A percentile compares a stretch with the other conserved stretches of the same genome.
Conservation (phyloP, 2,329 filamentous ascomycete species). For the Rhynchosporium secalis region DNA sequence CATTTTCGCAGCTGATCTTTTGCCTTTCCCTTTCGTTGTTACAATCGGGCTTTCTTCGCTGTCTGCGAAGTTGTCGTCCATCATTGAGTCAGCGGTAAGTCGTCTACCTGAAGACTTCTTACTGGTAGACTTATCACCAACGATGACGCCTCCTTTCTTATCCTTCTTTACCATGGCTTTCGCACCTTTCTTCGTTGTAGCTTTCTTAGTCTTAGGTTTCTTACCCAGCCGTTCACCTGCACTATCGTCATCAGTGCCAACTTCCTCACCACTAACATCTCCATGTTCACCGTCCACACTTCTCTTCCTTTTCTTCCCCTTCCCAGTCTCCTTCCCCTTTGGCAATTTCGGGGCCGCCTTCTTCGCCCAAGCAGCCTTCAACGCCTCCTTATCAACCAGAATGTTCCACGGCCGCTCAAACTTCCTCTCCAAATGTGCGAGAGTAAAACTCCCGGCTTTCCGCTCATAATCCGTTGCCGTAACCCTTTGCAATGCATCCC, state of each 20-base stretch:
- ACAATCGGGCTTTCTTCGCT: not conserved
- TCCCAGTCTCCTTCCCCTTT: not conserved
- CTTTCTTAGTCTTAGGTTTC: conserved; percentile 88
- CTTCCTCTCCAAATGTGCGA: not conserved
- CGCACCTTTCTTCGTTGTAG: conserved; percentile 87
- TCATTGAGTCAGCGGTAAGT: not conserved
- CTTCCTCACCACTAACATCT: not conserved
- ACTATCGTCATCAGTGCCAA: not conserved
- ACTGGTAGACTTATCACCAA: not conserved
- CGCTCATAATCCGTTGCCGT: conserved; percentile 7
- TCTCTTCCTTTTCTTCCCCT: not conserved
- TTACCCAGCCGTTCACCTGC: conserved; percentile 54
- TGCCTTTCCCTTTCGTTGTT: not conserved
- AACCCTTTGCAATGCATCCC: not conserved
- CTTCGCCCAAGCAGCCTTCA: conserved; percentile 3
- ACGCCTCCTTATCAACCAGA: not conserved
- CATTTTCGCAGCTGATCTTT: not conserved
- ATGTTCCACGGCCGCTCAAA: not conserved
- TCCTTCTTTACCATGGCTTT: conserved; percentile 75
- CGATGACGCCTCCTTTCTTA: not conserved
- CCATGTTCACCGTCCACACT: not conserved
- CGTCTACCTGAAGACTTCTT: not conserved
- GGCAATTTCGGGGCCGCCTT: not conserved
- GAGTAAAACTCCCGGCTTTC: conserved; percentile 34
- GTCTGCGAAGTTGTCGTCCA: not conserved